A percentile compares a stretch with the other conserved stretches of the same genome.
Conservation (phyloP, 2,329 filamentous ascomycete genomes). For the Aspergillus candidus region DNA sequence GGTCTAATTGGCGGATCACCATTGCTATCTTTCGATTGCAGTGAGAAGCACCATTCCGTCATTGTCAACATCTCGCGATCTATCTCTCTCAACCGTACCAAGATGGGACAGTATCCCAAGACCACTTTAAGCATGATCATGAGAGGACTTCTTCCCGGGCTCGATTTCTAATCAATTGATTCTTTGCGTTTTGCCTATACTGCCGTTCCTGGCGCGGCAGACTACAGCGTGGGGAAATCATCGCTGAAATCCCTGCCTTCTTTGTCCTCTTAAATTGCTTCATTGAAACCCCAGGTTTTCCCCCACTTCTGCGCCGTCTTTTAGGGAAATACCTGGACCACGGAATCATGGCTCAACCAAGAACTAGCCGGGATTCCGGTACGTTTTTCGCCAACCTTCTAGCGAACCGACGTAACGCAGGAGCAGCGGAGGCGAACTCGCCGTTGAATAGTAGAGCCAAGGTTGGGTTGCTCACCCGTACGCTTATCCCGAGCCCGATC, state of each 20-base stretch:
- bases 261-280: not conserved
- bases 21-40: too few relatives aligned
- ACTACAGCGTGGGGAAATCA: not conserved
- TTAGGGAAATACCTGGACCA: not conserved
- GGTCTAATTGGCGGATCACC: too few relatives aligned
- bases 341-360: constrained; percentile 8
- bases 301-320: not conserved
- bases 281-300: not conserved
- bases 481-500: constrained; percentile 68
- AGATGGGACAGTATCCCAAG: constrained; percentile 8
- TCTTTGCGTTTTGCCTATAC: not conserved
- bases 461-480: constrained; percentile 71
- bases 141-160: not conserved
- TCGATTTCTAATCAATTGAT: not conserved
- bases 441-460: constrained; percentile 36
- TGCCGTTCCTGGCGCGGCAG: not conserved
- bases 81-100: not conserved
- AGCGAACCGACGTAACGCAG: constrained; percentile 2
- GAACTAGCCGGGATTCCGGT: constrained; percentile 1
- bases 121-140: constrained; percentile 7
- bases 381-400: not conserved
- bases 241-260: not conserved
- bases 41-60: not conserved
- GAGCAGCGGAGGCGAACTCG: constrained; percentile 13
- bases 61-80: not conserved